Evolutionary conservation across 306 rosid genomes (phyloP).

Genomic region (Mucuna pruriens): DNA sequence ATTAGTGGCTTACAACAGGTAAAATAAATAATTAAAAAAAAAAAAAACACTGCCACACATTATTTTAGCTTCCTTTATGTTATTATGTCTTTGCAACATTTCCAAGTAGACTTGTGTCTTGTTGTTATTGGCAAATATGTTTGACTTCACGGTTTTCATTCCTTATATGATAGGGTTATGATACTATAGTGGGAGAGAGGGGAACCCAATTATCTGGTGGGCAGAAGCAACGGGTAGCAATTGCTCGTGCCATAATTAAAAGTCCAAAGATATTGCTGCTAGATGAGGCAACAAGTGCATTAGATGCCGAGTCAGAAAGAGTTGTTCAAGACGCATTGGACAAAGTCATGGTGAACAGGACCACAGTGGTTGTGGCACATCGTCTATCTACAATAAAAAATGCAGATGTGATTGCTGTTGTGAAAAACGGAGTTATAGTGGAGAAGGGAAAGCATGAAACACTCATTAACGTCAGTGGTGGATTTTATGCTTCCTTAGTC

Average conservation of each 20-base stretch:
- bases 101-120: not conserved
- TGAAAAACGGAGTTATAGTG: conserved; percentile 81
- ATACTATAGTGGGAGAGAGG: conserved; percentile 81
- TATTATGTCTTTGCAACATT: not conserved
- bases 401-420: conserved; percentile 87
- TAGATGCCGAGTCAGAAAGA: conserved; percentile 86
- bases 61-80: not conserved
- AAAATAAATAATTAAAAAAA: not conserved
- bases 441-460: conserved; percentile 84
- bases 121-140: not conserved
- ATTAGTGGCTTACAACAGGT: conserved; percentile 79
- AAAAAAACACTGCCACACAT: not conserved
- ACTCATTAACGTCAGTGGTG: conserved; percentile 61
- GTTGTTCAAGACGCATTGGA: conserved; percentile 93
- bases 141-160: conserved; percentile 3
- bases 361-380: conserved; percentile 87
- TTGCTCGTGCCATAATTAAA: conserved; percentile 82
- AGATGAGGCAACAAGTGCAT: conserved; percentile 92
- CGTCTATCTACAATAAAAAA: conserved; percentile 81
- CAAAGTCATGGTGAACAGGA: conserved; percentile 74
- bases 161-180: conserved; percentile 56
- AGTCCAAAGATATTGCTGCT: conserved; percentile 77
- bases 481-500: conserved; percentile 83
- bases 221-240: conserved; percentile 86
- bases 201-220: conserved; percentile 89